Evolutionary conservation across 768 basidiomycete species (phyloP).

Genomic region (Kwoniella botswanensis): DNA sequence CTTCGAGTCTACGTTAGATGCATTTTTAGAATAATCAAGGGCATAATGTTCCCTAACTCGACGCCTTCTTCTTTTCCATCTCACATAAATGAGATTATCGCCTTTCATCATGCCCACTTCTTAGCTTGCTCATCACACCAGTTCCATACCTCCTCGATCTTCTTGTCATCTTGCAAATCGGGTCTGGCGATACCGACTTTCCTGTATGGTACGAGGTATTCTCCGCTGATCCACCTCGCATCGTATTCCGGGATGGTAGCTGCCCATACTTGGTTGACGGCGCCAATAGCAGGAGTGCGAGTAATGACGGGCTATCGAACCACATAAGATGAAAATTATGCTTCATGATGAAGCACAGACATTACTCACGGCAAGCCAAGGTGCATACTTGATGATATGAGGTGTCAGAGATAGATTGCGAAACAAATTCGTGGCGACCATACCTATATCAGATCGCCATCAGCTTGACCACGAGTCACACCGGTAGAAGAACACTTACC

Average conservation of each 20-base stretch:
- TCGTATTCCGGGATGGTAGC: slow-evolving; percentile 34
- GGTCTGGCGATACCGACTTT: slow-evolving; percentile 38
- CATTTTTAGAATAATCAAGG: not conserved
- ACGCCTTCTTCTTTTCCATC: not conserved
- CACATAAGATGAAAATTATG: not conserved
- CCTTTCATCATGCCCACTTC: slow-evolving; percentile 21
- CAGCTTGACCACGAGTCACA: not conserved
- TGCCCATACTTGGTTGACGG: slow-evolving; percentile 48
- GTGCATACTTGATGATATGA: slow-evolving; percentile 19
- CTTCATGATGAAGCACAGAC: too few relatives aligned
- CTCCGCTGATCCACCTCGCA: slow-evolving; percentile 37
- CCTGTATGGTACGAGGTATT: slow-evolving; percentile 49
- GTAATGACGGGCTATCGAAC: slow-evolving; percentile 31
- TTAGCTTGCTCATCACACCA: slow-evolving; percentile 45
- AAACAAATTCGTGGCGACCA: slow-evolving; percentile 45
- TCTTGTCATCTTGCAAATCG: slow-evolving; percentile 34
- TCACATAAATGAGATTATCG: not conserved
- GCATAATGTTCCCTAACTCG: not conserved
- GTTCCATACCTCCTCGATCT: slow-evolving; percentile 38
- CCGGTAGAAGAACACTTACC: slow-evolving; percentile 27
- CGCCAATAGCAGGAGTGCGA: slow-evolving; percentile 28
- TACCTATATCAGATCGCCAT: slow-evolving; percentile 25
- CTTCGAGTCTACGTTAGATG: slow-evolving; percentile 17
- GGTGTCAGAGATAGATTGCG: slow-evolving; percentile 28
- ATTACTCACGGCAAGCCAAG: slow-evolving; percentile 41